Base-by-base conservation (phyloP, 2,329 filamentous ascomycete genomes). In the Beauveria caledonica region DNA sequence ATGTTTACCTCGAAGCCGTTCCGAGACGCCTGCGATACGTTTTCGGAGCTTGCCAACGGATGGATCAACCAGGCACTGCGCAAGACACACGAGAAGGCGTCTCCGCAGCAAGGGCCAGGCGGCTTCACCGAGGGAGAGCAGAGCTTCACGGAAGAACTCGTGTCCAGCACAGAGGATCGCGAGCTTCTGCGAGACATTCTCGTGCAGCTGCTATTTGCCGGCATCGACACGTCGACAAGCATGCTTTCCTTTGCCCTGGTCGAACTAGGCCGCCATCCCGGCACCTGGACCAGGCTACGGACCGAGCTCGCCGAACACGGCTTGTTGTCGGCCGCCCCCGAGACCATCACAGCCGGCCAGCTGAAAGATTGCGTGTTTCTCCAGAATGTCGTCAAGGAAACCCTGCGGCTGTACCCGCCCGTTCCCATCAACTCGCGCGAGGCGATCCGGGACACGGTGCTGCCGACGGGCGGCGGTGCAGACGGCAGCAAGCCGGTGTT, bases 191-290 rank as follows among this genome's bases (percentile, higher is more conserved):
- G 55, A 9, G 55, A 58, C 15, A 50, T 58, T 11, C 46, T 58
- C 19, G 46, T 50, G 25, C 55, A 58, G 23, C 44, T 58, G 13
- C 55, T 58, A 1, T 58, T 58, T 2, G 55, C 55, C 23, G 55
- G 55, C n/a, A 58, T 58, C 6, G 55, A 58, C 27, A 58, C 55
- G 7, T 58, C 55, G 11, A 58, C 55, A 10, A 58, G 55, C 40
- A 49, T 58, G 44, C 45, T 58, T 8, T 39, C 39, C 6, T 58
- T 58, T 49, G 45, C 55, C 11, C 17, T 58, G 2, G 11, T 49
- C 8, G 55, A 58, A 2, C 46, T 58, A 8, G 45, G 44, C 25
- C 55, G 55, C 19, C 27, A 33, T 17, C 45, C 55, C 1, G 15
- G 19, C 19, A 27, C 29, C 5, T 58, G 55, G 55, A n/a, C 44